Evolutionary conservation across 2,329 filamentous ascomycete species (phyloP).

Genomic region (Nannizzia gypsea): DNA sequence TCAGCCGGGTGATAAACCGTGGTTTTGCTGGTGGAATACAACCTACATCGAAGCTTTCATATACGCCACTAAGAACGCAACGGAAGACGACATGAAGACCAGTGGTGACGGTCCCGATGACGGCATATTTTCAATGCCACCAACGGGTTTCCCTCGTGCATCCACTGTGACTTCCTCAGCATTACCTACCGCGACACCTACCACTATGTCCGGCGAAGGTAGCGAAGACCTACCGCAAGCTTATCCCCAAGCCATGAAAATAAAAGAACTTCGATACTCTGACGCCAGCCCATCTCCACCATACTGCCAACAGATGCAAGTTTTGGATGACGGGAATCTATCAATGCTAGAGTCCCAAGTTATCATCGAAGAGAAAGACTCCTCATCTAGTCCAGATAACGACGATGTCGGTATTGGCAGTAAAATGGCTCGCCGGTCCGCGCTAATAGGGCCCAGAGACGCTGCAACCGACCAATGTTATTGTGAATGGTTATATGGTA

Average conservation of each 20-base stretch:
- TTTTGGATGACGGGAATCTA: constrained; percentile 42
- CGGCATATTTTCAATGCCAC: background rate
- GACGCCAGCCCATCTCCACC: constrained; percentile 32
- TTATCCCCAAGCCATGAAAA: constrained; percentile 51
- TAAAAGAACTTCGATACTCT: constrained; percentile 50
- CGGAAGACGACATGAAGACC: constrained; percentile 3
- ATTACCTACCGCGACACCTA: constrained; percentile 12
- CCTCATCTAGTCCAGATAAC: background rate
- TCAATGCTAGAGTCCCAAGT: constrained; percentile 8
- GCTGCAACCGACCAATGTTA: constrained; percentile 7
- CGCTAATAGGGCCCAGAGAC: background rate
- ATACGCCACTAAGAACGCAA: constrained; percentile 38
- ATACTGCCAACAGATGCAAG: constrained; percentile 55
- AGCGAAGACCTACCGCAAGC: constrained; percentile 8
- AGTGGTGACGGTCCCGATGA: constrained; percentile 1
- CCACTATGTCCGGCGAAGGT: constrained; percentile 2
- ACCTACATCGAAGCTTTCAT: constrained; percentile 57
- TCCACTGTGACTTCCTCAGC: background rate
- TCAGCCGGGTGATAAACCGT: constrained; percentile 48
- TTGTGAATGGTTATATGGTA: constrained; percentile 14
- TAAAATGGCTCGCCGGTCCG: background rate
- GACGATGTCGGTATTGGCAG: background rate
- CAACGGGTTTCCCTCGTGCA: background rate
- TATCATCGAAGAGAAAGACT: constrained; percentile 21
- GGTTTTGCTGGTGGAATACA: constrained; percentile 59